Base-by-base conservation (phyloP, 805 yeast species). In the Hanseniaspora meyeri region DNA sequence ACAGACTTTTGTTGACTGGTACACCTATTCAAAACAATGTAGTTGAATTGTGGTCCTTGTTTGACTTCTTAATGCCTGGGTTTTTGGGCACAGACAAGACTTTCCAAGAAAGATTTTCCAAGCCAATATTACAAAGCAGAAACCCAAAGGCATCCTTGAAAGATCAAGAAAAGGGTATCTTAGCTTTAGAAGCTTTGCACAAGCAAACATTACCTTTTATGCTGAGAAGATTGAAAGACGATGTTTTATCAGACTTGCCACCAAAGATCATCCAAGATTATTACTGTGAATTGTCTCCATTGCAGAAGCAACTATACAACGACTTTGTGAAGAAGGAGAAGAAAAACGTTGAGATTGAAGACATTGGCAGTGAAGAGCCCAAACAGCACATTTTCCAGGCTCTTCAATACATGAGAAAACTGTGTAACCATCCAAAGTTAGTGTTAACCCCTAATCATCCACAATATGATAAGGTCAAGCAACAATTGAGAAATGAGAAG, bases 11-110 rank as follows among this genome's bases (percentile, higher is more conserved):
- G 43, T 74, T 93, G 59, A 87, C 97, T 0, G 99, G 99, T 63
- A 93, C 99, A 0, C 99, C 99, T 14, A 93, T 93, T 63, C 99
- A 93, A 69, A 93, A 93, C 66, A 93, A 93, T 65, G 98, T 93
- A 2, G 75, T 93, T 45, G 99, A 93, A 69, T 73, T 93, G 60
- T 93, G 99, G 99, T 93, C 98, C 3, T 74, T 93, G 64, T 93
- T 93, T 74, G 98, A 93, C 69, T 93, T 89, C 68, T 75, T 93
- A 68, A 93, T 93, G 99, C 99, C 99, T 1, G 99, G 99, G 0
- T 93, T 93, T 65, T 74, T 93, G 61, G 99, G 99, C 14, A 83
- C 95, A 2, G 98, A 93, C 65, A 91, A 89, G 69, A 78, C 84
- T 51, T 93, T 93, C 73, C 93, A 89, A 64, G 97, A 91, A 60